Evolutionary conservation across 306 rosid species (phyloP), one percentile per base, ranked within the genome.

Genomic region (Arachis hypogaea): DNA sequence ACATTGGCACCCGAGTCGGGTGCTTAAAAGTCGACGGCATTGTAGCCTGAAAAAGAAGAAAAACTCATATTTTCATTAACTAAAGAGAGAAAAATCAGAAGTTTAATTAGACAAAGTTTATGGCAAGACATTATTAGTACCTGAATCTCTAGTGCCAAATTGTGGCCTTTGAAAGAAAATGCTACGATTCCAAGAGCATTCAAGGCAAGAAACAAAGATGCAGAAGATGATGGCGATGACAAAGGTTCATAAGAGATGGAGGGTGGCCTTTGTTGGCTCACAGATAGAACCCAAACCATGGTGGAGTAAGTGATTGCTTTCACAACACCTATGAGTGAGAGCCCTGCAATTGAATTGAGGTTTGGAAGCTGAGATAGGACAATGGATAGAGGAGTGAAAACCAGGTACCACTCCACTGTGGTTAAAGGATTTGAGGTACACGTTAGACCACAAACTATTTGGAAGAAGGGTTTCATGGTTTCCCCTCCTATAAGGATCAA

Each of bases 11-110:
- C 56, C 92, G 96, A 83, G 99, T 97, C 7, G 99, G 99, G 75
- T 94, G 95, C 86, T 94, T 94, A 71, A 94, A 94, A 51, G 97
- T 94, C 16, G 99, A 94, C 18, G 99, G 99, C 99, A 94, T 94
- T 71, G 99, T 94, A 45, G 99, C 83, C 99, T 91, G 81, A 72
- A 63, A 57, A 40, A 62, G 62, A 22, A 70, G 38, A 57, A 70
- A 74, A 67, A 18, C 36, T 43, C 61, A 50, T 59, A 51, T 72
- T 58, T 36, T 50, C 30, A 73, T 12, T 43, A 68, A 33, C n/a
- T 51, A 28, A 11, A 57, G 30, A 62, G 22, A 68, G 52, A 59
- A 30, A 12, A 61, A 51, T 5, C 43, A 18, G 16, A 6, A 72
- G 50, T 54, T 7, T n/a, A 82, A 59, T 7, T 10, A 41, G 58